Conservation (phyloP, 306 rosid species). For the Acmispon strigosus region DNA sequence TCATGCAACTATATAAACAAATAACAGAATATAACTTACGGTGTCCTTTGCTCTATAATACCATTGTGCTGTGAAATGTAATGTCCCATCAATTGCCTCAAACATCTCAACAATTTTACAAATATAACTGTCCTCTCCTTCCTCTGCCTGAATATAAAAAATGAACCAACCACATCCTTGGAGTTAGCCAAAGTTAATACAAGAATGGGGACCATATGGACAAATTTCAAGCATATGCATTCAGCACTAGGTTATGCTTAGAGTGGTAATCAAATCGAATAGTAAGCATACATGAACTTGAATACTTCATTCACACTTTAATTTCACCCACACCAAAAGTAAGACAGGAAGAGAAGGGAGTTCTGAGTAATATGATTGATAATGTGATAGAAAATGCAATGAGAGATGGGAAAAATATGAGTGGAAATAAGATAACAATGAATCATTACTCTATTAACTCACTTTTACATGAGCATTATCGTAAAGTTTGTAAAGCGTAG, state of each 20-base stretch:
- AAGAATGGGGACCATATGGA: not conserved
- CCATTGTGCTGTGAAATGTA: slow-evolving; percentile 72
- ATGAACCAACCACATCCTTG: not conserved
- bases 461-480: slow-evolving; percentile 77
- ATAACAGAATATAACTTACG: slow-evolving; percentile 29
- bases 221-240: too few relatives aligned
- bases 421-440: too few relatives aligned
- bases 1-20: not conserved
- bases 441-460: not conserved
- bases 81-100: slow-evolving; percentile 43
- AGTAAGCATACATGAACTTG: too few relatives aligned
- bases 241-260: too few relatives aligned
- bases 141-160: slow-evolving; percentile 44
- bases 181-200: not conserved
- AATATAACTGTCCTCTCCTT: slow-evolving; percentile 32
- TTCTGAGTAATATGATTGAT: too few relatives aligned
- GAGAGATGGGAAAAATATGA: too few relatives aligned
- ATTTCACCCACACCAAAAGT: too few relatives aligned
- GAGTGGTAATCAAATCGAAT: too few relatives aligned
- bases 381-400: too few relatives aligned
- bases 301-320: too few relatives aligned
- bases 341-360: too few relatives aligned
- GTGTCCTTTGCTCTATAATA: slow-evolving; percentile 72
- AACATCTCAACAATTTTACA: slow-evolving; percentile 73
- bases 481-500: slow-evolving; percentile 28